Evolutionary conservation across 176 grass and related monocot species (phyloP).

Genomic region (Oryza officinalis): DNA sequence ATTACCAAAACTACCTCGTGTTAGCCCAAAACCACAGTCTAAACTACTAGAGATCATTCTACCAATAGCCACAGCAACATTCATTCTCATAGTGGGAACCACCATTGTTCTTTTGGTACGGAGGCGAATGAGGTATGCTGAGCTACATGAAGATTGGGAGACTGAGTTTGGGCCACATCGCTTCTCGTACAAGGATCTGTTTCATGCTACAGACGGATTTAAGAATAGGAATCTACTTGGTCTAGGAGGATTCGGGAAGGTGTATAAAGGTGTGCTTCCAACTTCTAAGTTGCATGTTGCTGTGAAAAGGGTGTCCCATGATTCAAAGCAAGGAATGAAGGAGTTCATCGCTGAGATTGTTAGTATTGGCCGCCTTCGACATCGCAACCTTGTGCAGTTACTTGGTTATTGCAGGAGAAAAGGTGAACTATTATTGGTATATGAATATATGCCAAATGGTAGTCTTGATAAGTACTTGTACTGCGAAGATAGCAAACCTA

Average conservation of each 20-base stretch:
- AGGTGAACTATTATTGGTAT: background rate
- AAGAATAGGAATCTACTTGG: background rate
- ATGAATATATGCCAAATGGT: background rate
- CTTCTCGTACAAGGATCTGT: slow-evolving; percentile 29
- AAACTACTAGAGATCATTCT: background rate
- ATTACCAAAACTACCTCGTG: slow-evolving; percentile 39
- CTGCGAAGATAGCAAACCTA: background rate
- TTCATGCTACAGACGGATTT: slow-evolving; percentile 27
- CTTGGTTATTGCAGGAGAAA: slow-evolving; percentile 7
- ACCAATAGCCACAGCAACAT: background rate
- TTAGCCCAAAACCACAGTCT: background rate
- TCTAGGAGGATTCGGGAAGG: background rate
- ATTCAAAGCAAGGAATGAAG: slow-evolving; percentile 30
- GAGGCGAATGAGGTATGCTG: slow-evolving; percentile 9
- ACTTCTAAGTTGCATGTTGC: slow-evolving; percentile 23
- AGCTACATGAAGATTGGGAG: slow-evolving; percentile 28
- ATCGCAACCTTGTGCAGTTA: slow-evolving; percentile 8
- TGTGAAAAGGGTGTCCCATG: slow-evolving; percentile 33
- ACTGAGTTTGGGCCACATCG: slow-evolving; percentile 17
- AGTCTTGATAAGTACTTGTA: background rate
- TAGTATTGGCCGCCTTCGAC: slow-evolving; percentile 10
- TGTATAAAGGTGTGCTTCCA: slow-evolving; percentile 14
- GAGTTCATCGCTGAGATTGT: slow-evolving; percentile 38
- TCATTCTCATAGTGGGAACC: background rate
- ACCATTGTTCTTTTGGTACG: background rate